Evolutionary conservation across 2,329 filamentous ascomycete genomes (phyloP).

Genomic region (Rhynchosporium graminicola): DNA sequence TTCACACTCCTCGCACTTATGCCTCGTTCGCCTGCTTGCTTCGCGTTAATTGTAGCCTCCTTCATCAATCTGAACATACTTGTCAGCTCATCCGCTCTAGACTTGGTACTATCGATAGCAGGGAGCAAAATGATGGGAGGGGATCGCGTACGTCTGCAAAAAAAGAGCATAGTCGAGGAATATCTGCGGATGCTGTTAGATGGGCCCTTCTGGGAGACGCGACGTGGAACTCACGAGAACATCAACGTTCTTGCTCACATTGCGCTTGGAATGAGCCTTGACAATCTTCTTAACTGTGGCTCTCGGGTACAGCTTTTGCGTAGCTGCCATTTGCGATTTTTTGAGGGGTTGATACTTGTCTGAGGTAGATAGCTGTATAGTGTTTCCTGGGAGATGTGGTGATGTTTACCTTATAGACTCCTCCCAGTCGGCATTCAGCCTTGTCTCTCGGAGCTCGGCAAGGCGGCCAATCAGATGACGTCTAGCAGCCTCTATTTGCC

Average conservation of each 20-base stretch:
- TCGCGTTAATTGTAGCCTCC: slow-evolving; percentile 75
- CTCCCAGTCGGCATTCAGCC: slow-evolving; percentile 8
- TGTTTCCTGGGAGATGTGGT: neutral
- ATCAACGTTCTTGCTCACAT: slow-evolving; percentile 82
- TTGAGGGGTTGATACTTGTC: neutral
- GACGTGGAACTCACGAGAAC: slow-evolving; percentile 62
- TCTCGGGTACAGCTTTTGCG: slow-evolving; percentile 79
- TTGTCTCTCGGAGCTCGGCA: slow-evolving; percentile 14
- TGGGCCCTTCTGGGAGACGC: slow-evolving; percentile 23
- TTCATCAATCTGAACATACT: slow-evolving; percentile 64
- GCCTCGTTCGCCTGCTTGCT: slow-evolving; percentile 70
- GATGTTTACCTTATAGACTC: neutral
- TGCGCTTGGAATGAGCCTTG: slow-evolving; percentile 82
- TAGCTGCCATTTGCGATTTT: slow-evolving; percentile 39
- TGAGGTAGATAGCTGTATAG: neutral
- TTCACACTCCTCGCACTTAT: slow-evolving; percentile 75
- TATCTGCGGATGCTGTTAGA: slow-evolving; percentile 56
- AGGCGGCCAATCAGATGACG: slow-evolving; percentile 15
- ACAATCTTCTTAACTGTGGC: slow-evolving; percentile 85
- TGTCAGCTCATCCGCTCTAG: slow-evolving; percentile 23
- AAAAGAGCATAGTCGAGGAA: slow-evolving; percentile 85
- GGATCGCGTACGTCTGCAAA: slow-evolving; percentile 58
- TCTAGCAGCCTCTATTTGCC: no score
- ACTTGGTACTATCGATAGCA: neutral
- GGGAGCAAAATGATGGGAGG: neutral